Conservation (phyloP, 2,329 filamentous ascomycete species). For the Colletotrichum eleusines region DNA sequence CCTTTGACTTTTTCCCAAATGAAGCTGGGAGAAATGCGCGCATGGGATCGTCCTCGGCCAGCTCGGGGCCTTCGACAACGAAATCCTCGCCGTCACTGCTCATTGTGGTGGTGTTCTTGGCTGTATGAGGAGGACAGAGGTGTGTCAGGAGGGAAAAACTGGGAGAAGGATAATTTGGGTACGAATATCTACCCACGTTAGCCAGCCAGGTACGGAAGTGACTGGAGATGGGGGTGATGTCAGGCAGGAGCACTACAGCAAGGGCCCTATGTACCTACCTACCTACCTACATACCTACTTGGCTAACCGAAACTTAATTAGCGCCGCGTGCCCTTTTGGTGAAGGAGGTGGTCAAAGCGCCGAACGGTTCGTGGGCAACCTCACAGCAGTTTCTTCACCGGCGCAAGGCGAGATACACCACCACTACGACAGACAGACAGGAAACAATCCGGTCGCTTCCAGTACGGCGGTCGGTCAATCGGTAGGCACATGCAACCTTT, state of each 20-base stretch:
- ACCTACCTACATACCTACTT: no score
- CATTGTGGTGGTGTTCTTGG: constrained; percentile 56
- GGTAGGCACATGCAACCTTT: background rate
- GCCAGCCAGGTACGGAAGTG: background rate
- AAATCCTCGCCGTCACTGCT: constrained; percentile 69
- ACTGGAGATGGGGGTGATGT: constrained; percentile 36
- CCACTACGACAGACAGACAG: no score
- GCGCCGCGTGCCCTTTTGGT: background rate
- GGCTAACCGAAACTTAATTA: constrained; percentile 31
- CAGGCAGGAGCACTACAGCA: constrained; percentile 33
- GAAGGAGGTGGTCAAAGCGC: constrained; percentile 17
- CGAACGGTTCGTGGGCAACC: background rate
- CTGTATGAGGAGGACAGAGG: background rate
- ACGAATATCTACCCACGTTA: background rate
- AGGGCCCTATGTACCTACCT: constrained; percentile 30
- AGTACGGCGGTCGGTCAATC: background rate
- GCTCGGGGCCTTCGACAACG: constrained; percentile 65
- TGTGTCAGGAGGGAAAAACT: constrained; percentile 4
- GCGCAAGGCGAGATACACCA: background rate
- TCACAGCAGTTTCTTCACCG: background rate
- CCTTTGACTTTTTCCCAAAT: constrained; percentile 85
- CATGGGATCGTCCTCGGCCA: constrained; percentile 76
- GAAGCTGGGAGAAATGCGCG: constrained; percentile 82
- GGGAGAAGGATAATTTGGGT: background rate
- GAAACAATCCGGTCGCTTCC: background rate